Percentiles rank a stretch among this genome's conserved stretches.
Conservation (phyloP, 2,329 filamentous ascomycete genomes). For the Diaporthe amygdali region DNA sequence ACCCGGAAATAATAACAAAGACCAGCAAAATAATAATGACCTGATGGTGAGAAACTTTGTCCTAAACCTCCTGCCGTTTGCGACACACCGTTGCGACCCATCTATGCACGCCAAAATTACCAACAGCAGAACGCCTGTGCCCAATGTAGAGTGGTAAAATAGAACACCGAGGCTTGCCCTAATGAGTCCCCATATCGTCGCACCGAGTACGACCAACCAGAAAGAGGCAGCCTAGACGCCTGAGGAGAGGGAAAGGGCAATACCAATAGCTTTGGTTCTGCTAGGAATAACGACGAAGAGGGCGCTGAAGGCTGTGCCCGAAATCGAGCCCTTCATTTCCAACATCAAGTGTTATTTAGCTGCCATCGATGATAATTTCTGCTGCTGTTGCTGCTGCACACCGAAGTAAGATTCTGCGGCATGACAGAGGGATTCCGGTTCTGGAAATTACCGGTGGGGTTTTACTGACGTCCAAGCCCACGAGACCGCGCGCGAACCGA, state of each 20-base stretch:
- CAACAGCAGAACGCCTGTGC: constrained; percentile 15
- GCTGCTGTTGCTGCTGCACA: not conserved
- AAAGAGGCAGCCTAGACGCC: not conserved
- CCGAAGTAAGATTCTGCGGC: not conserved
- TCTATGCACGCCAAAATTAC: constrained; percentile 16
- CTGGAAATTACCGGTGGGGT: not conserved
- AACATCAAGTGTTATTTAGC: not conserved
- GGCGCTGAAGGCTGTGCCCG: not conserved
- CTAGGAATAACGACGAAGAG: not conserved
- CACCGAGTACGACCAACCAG: not conserved
- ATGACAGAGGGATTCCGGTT: not conserved
- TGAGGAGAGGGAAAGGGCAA: not conserved
- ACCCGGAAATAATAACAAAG: not conserved
- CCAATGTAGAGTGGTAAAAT: constrained; percentile 4
- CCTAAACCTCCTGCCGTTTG: constrained; percentile 17
- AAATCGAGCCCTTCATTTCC: not conserved
- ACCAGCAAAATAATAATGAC: not conserved
- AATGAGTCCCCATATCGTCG: not conserved
- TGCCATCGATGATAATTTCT: not conserved
- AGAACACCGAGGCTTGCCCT: not conserved
- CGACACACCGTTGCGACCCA: constrained; percentile 13
- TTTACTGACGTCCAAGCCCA: not conserved
- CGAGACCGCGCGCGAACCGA: not conserved
- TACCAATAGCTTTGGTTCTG: not conserved
- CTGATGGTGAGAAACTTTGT: not conserved